phyloP scores from a whole-genome alignment of 352 stramenopile genomes.

The Globisporangium yorkense region DNA sequence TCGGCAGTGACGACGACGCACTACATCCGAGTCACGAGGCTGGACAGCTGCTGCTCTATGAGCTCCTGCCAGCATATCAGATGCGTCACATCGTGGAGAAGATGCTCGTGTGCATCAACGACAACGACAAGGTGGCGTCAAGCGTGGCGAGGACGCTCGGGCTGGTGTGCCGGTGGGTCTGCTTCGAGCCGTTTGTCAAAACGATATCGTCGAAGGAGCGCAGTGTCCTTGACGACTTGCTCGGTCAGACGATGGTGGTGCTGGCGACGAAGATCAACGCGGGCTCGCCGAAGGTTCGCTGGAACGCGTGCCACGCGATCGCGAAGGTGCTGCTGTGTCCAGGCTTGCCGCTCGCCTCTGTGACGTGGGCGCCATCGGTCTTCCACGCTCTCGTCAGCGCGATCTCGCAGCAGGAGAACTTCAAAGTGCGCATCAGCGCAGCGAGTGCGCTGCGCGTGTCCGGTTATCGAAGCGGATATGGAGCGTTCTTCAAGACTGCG shows the following conservation, averaged over 20 bases:
- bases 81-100: slow-evolving; percentile 71
- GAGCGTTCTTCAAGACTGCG: slow-evolving; percentile 61
- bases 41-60: slow-evolving; percentile 37
- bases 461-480: slow-evolving; percentile 57
- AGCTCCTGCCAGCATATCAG: slow-evolving; percentile 56
- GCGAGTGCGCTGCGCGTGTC: slow-evolving; percentile 73
- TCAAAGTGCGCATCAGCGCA: slow-evolving; percentile 85
- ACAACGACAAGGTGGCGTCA: slow-evolving; percentile 88
- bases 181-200: slow-evolving; percentile 51
- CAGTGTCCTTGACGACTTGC: slow-evolving; percentile 37
- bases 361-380: slow-evolving; percentile 67
- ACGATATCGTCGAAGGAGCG: slow-evolving; percentile 27
- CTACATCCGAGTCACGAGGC: slow-evolving; percentile 1
- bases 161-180: slow-evolving; percentile 77
- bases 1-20: slow-evolving; percentile 6
- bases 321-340: slow-evolving; percentile 81
- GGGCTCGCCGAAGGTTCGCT: slow-evolving; percentile 79
- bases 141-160: slow-evolving; percentile 77
- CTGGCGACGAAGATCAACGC: slow-evolving; percentile 71
- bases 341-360: slow-evolving; percentile 62
- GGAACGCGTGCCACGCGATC: slow-evolving; percentile 87
- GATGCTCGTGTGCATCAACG: slow-evolving; percentile 79
- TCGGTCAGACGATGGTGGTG: slow-evolving; percentile 64
- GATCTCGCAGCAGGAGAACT: slow-evolving; percentile 84
- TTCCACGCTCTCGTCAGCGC: slow-evolving; percentile 75